A percentile compares a stretch with the other conserved stretches of the same genome.
Evolutionary conservation across 805 yeast genomes (phyloP).

Genomic region (Kregervanrija fluxuum): DNA sequence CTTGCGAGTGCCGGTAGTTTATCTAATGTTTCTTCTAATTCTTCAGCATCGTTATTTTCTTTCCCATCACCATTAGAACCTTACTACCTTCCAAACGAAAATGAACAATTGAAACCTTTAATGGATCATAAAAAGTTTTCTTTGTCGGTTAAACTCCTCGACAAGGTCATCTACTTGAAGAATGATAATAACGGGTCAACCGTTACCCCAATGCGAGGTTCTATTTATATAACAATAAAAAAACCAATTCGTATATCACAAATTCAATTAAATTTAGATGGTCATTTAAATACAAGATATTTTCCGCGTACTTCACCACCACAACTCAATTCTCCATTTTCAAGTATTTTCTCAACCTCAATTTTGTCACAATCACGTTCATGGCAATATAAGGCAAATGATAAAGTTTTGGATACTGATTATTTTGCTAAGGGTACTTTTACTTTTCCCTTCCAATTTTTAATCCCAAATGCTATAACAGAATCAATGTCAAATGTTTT

Average conservation of each 20-base stretch:
- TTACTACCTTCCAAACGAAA: conserved; percentile 3
- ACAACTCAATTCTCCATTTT: background rate
- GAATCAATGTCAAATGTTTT: conserved; percentile 17
- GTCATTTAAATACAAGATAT: conserved; percentile 5
- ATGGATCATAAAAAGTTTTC: background rate
- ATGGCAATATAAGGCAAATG: conserved; percentile 7
- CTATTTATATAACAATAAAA: conserved; percentile 12
- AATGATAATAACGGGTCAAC: background rate
- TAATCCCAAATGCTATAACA: conserved; percentile 17
- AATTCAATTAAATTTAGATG: conserved; percentile 11
- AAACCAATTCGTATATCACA: conserved; percentile 9
- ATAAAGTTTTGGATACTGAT: conserved; percentile 6
- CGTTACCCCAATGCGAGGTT: conserved; percentile 18
- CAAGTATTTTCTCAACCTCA: background rate
- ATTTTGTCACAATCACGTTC: conserved; percentile 7
- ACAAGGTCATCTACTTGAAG: conserved; percentile 9
- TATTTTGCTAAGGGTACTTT: conserved; percentile 15
- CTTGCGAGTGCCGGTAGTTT: no score
- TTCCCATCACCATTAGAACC: background rate
- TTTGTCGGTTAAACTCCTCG: conserved; percentile 9
- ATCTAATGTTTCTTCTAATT: background rate
- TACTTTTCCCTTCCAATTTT: conserved; percentile 23
- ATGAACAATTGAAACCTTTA: background rate
- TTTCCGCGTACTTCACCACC: conserved; percentile 3
- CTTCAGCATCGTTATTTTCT: background rate